Evolutionary conservation across 176 grass and related monocot species (phyloP).

Genomic region (Otatea glauca): DNA sequence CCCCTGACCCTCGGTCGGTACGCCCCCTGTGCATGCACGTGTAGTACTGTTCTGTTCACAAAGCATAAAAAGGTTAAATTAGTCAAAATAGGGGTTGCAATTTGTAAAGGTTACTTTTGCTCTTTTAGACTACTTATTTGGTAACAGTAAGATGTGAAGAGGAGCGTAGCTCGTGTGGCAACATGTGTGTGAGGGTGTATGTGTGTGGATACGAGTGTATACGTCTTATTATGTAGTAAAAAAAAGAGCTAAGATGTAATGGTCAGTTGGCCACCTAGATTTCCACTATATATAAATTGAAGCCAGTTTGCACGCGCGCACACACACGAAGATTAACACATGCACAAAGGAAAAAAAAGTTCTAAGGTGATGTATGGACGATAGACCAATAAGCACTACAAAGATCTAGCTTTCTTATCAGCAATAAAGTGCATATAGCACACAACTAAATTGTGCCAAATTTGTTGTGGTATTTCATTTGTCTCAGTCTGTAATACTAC

Average conservation of each 20-base stretch:
- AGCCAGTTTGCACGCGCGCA: neutral
- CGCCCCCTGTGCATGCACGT: neutral
- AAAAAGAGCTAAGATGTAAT: no score
- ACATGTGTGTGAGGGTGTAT: no score
- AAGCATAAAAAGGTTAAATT: neutral
- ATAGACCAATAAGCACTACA: neutral
- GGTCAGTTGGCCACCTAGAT: neutral
- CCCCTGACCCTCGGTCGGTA: no score
- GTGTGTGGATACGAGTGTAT: no score
- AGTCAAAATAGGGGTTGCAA: neutral
- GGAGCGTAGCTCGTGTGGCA: no score
- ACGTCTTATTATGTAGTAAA: no score
- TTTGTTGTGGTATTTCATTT: neutral
- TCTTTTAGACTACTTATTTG: neutral
- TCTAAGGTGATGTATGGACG: neutral
- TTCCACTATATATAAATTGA: neutral
- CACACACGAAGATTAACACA: neutral
- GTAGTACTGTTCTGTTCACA: neutral
- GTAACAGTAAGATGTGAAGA: neutral
- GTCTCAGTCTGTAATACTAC: neutral
- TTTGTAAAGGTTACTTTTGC: neutral
- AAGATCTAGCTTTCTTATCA: neutral
- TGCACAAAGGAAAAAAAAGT: neutral
- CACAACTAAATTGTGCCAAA: neutral
- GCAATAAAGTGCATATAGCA: neutral